Percentiles rank a stretch among this genome's conserved stretches.
Evolutionary conservation across 768 basidiomycete species (phyloP).

Genomic region (Floccularia luteovirens): DNA sequence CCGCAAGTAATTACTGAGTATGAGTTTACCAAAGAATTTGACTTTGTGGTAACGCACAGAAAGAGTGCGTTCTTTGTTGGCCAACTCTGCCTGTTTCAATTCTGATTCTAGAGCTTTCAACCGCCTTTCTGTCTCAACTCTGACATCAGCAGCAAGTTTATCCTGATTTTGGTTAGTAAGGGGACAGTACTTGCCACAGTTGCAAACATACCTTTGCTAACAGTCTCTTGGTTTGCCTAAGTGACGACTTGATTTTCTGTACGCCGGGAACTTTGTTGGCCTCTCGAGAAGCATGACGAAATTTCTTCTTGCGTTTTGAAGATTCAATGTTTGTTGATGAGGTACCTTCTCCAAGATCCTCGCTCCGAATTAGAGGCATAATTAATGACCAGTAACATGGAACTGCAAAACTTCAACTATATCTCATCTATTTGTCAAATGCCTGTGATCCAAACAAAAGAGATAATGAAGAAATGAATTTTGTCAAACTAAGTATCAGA

Average conservation of each 20-base stretch:
- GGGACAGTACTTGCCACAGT: background rate
- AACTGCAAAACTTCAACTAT: background rate
- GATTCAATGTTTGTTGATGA: conserved; percentile 13
- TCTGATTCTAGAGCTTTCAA: conserved; percentile 70
- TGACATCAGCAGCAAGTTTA: conserved; percentile 76
- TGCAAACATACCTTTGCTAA: conserved; percentile 60
- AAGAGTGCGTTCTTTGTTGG: conserved; percentile 63
- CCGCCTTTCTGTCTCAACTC: conserved; percentile 75
- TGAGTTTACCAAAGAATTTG: conserved; percentile 84
- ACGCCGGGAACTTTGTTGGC: conserved; percentile 49
- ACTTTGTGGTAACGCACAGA: conserved; percentile 81
- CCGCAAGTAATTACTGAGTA: background rate
- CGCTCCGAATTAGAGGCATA: background rate
- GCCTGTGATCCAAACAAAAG: background rate
- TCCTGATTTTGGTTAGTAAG: conserved; percentile 36
- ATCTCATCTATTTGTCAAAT: background rate
- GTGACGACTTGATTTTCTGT: conserved; percentile 78
- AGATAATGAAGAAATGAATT: too few species aligned
- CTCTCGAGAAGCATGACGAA: conserved; percentile 17
- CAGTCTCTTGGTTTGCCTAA: conserved; percentile 78
- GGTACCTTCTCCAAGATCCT: conserved; percentile 13
- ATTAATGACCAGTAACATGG: background rate
- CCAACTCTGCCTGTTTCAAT: conserved; percentile 52
- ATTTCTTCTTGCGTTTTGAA: conserved; percentile 16
- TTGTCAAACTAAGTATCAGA: too few species aligned